Evolutionary conservation across 139 green algal species (phyloP).

Genomic region (Chlamydomonas incerta): DNA sequence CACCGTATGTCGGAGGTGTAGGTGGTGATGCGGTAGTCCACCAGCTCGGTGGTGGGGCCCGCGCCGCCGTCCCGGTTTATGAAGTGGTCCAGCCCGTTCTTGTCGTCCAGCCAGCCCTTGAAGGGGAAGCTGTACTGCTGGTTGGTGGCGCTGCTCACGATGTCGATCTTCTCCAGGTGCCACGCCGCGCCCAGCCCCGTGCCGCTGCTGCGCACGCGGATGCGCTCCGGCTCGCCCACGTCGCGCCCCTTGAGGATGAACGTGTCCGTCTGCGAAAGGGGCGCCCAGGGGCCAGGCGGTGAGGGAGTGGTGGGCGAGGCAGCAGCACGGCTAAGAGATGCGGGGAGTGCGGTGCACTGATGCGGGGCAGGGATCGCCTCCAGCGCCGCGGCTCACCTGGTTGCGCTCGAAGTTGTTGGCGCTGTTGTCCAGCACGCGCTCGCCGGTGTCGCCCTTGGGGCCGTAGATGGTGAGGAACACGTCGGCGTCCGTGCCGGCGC

Average conservation of each 20-base stretch:
- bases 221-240: slow-evolving; percentile 54
- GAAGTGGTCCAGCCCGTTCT: slow-evolving; percentile 56
- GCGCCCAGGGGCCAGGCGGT: no score
- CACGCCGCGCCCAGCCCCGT: slow-evolving; percentile 56
- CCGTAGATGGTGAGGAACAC: slow-evolving; percentile 74
- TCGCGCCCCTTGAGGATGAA: slow-evolving; percentile 50
- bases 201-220: slow-evolving; percentile 46
- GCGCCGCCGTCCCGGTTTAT: slow-evolving; percentile 52
- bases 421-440: slow-evolving; percentile 53
- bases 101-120: slow-evolving; percentile 53
- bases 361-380: no score
- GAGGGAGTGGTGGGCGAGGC: not conserved
- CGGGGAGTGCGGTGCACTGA: no score
- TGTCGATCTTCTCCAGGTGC: slow-evolving; percentile 45
- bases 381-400: not conserved
- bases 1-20: slow-evolving; percentile 62
- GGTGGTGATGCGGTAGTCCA: slow-evolving; percentile 50
- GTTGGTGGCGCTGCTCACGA: slow-evolving; percentile 48
- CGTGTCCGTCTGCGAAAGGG: slow-evolving; percentile 25
- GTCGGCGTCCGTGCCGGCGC: slow-evolving; percentile 75
- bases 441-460: slow-evolving; percentile 57
- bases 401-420: slow-evolving; percentile 48
- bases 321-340: no score
- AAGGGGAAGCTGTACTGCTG: slow-evolving; percentile 52
- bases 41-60: slow-evolving; percentile 25